A percentile compares a stretch with the other conserved stretches of the same genome.
Conservation (phyloP, 371 early-diverging fungal genomes). For the Parasitella parasitica region DNA sequence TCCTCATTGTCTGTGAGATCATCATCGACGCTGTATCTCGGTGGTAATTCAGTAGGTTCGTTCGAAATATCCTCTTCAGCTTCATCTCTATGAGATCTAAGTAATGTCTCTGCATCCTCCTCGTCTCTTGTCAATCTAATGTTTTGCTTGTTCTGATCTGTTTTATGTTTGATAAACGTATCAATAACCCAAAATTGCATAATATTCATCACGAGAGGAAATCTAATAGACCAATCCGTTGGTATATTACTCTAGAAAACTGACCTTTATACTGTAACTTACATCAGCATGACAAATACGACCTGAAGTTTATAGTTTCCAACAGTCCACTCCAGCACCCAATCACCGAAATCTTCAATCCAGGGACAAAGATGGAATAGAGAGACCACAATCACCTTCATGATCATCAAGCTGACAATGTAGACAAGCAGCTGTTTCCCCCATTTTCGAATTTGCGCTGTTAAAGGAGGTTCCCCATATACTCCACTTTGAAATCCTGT, state of each 20-base stretch:
- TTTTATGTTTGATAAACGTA: constrained; percentile 63
- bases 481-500: constrained; percentile 62
- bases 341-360: constrained; percentile 58
- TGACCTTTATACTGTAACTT: constrained; percentile 4
- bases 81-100: constrained; percentile 6
- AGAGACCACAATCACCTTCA: constrained; percentile 60
- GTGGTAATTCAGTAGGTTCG: constrained; percentile 4
- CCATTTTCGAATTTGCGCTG: constrained; percentile 52
- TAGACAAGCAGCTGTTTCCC: constrained; percentile 59
- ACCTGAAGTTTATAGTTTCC: constrained; percentile 47
- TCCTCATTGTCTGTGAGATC: background rate
- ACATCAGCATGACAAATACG: constrained; percentile 52
- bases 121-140: constrained; percentile 20
- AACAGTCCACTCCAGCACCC: constrained; percentile 53
- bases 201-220: constrained; percentile 66
- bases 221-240: constrained; percentile 57
- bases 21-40: constrained; percentile 9
- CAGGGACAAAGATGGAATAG: constrained; percentile 52
- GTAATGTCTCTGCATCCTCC: constrained; percentile 25
- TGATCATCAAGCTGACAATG: constrained; percentile 51
- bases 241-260: constrained; percentile 3
- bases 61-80: background rate
- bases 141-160: constrained; percentile 10
- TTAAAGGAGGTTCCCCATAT: constrained; percentile 63
- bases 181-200: constrained; percentile 71